These are phyloP conservation scores for Cytospora schulzeri DNA, from an alignment of 2,329 filamentous ascomycete genomes.

Conservation along the genomic window DNA sequence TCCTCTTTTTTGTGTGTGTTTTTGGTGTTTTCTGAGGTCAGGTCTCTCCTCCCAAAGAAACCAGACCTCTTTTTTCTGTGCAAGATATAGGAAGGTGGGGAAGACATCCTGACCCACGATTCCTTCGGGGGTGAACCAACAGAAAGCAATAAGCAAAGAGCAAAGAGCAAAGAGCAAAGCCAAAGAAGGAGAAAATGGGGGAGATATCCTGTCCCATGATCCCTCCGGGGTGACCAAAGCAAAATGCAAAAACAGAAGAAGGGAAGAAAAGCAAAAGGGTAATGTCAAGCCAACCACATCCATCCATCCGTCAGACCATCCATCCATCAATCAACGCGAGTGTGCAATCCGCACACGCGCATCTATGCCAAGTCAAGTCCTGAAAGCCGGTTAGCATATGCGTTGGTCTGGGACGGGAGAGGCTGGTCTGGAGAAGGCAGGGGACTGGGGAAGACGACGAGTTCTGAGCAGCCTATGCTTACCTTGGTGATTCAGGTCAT, in stretches of 20 bases:
- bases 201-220: too few relatives aligned
- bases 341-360: background rate
- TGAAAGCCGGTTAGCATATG: background rate
- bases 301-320: background rate
- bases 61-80: background rate
- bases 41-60: background rate
- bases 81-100: background rate
- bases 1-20: background rate
- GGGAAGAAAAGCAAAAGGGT: background rate
- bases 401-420: background rate
- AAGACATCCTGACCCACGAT: background rate
- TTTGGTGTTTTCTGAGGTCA: background rate
- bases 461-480: too few relatives aligned
- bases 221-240: too few relatives aligned
- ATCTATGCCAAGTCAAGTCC: background rate
- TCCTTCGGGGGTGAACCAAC: background rate
- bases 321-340: background rate
- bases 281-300: background rate
- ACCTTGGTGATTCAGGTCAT: background rate
- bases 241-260: background rate
- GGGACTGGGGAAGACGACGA: background rate
- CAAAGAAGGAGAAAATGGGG: background rate
- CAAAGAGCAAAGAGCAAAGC: background rate
- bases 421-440: background rate
- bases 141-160: background rate